phyloP scores from a whole-genome alignment of 805 yeast genomes.

The Isabelozyma rhagii region DNA sequence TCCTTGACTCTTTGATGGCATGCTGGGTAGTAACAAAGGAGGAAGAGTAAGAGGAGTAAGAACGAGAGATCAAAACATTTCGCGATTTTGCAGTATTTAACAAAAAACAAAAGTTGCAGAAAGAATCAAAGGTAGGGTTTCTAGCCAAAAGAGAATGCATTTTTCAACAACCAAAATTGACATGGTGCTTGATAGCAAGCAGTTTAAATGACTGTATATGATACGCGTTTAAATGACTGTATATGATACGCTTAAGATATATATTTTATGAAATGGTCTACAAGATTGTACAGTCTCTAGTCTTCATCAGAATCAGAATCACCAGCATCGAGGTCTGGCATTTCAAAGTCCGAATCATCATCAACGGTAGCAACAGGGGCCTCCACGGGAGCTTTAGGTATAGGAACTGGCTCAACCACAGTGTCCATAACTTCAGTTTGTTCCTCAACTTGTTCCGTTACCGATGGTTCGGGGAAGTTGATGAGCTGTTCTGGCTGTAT shows the following conservation, averaged over 20 bases:
- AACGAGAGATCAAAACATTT: background rate
- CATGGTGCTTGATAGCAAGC: too few species aligned
- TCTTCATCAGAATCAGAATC: slow-evolving; percentile 41
- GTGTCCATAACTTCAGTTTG: background rate
- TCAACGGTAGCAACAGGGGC: background rate
- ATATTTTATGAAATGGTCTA: background rate
- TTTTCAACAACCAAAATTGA: too few species aligned
- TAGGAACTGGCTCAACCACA: background rate
- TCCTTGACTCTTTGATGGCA: background rate
- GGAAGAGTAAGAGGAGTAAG: background rate
- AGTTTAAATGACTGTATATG: too few species aligned
- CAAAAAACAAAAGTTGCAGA: too few species aligned
- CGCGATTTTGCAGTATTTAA: background rate
- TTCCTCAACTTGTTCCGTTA: background rate
- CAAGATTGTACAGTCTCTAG: background rate
- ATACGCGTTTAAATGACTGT: too few species aligned
- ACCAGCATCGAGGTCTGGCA: slow-evolving; percentile 44
- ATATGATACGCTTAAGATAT: background rate
- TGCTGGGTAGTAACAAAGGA: background rate
- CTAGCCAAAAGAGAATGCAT: too few species aligned
- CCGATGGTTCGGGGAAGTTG: background rate
- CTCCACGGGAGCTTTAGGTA: background rate
- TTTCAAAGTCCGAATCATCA: slow-evolving; percentile 46
- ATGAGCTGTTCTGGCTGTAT: background rate
- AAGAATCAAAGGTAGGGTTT: too few species aligned